Evolutionary conservation across 306 rosid genomes (phyloP).

Genomic region (Arachis stenosperma): DNA sequence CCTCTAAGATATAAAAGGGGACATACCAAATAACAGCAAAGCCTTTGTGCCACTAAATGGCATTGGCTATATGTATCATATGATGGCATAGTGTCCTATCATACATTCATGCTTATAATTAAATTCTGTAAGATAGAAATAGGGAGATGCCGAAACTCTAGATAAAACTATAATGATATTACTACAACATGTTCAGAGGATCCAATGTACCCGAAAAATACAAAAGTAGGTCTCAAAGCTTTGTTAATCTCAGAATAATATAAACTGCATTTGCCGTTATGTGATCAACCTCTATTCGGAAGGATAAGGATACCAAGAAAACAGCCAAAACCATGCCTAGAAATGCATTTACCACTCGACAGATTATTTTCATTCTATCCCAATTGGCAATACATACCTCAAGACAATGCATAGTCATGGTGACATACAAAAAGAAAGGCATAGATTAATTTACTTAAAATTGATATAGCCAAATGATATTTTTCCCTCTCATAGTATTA

Average conservation of each 20-base stretch:
- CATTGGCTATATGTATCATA: background rate
- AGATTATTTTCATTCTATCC: background rate
- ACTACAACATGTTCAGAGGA: background rate
- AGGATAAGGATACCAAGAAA: slow-evolving; percentile 12
- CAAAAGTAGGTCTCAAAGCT: background rate
- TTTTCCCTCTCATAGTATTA: background rate
- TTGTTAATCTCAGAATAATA: slow-evolving; percentile 20
- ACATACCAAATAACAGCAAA: background rate
- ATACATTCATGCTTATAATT: too few relatives aligned
- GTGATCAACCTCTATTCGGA: slow-evolving; percentile 8
- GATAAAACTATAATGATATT: background rate
- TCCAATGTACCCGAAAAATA: background rate
- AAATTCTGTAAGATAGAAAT: background rate
- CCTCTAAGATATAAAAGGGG: background rate
- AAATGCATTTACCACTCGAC: background rate
- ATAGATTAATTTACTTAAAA: background rate
- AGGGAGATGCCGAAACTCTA: background rate
- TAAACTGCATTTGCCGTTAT: background rate
- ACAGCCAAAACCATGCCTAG: slow-evolving; percentile 9
- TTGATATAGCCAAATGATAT: background rate
- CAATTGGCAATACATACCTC: background rate
- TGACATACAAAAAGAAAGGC: background rate
- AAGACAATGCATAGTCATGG: background rate
- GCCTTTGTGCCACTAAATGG: background rate
- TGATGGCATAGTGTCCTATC: background rate